phyloP scores from a whole-genome alignment of 305 asterid species.

The Rubia peregrina region DNA sequence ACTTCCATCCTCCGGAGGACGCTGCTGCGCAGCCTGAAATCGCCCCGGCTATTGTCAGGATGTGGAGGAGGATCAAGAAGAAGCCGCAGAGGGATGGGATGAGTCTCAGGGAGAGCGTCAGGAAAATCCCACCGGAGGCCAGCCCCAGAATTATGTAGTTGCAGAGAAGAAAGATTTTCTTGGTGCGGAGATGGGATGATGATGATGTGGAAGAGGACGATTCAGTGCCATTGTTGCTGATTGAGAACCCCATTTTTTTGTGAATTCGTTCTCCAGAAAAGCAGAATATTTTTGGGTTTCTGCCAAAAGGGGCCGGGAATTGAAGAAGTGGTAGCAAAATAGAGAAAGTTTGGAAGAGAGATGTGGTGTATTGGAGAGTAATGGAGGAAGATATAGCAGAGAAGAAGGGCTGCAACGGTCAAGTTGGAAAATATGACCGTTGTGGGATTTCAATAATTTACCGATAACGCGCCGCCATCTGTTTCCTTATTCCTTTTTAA shows the following conservation, averaged over 20 bases:
- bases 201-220: constrained; percentile 12
- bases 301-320: not conserved
- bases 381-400: not conserved
- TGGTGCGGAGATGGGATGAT: constrained; percentile 34
- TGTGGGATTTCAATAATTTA: not conserved
- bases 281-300: not conserved
- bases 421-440: constrained; percentile 19
- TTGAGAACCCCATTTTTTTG: constrained; percentile 34
- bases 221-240: constrained; percentile 21
- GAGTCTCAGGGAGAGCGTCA: constrained; percentile 87
- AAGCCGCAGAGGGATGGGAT: constrained; percentile 72
- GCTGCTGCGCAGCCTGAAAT: constrained; percentile 60
- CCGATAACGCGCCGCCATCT: not conserved
- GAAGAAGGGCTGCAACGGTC: constrained; percentile 11
- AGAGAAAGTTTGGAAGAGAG: not conserved
- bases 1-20: constrained; percentile 36
- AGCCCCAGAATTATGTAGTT: constrained; percentile 74
- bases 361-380: no score
- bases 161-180: constrained; percentile 48
- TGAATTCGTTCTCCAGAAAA: not conserved
- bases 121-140: constrained; percentile 84
- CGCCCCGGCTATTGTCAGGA: constrained; percentile 69
- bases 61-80: constrained; percentile 78
- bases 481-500: not conserved
- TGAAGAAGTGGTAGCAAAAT: not conserved